phyloP scores from a whole-genome alignment of 129 eudicot species.

The Arctium minus region DNA sequence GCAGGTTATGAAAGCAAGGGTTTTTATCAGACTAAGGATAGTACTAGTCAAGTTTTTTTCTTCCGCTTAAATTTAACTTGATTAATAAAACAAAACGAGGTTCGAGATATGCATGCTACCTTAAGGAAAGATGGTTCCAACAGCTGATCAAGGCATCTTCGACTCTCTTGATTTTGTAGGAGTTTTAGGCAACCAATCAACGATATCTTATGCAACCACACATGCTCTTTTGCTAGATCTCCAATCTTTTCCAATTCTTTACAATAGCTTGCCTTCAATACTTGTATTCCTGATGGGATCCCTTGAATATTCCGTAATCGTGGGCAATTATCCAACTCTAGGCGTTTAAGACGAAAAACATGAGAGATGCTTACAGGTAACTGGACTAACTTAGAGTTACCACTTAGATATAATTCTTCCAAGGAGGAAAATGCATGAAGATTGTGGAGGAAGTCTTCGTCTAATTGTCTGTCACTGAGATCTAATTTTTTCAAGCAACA shows the following conservation, averaged over 20 bases:
- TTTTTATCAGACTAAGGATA: too few species aligned
- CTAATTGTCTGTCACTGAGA: background rate
- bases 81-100: too few species aligned
- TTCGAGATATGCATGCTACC: background rate
- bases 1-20: too few species aligned
- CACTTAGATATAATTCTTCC: too few species aligned
- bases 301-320: background rate
- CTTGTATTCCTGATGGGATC: background rate
- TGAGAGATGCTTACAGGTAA: background rate
- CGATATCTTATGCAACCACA: background rate
- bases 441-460: background rate
- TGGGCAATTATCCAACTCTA: background rate
- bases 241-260: background rate
- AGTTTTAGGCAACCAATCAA: background rate
- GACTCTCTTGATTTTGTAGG: background rate
- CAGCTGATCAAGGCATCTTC: background rate
- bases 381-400: too few species aligned
- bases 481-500: background rate
- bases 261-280: background rate
- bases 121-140: background rate
- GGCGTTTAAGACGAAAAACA: background rate
- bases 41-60: too few species aligned
- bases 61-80: too few species aligned
- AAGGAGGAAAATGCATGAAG: background rate
- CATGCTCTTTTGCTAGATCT: background rate